Conservation (phyloP, 1,139 yeast genomes). For the Groenewaldozyma sp. region DNA sequence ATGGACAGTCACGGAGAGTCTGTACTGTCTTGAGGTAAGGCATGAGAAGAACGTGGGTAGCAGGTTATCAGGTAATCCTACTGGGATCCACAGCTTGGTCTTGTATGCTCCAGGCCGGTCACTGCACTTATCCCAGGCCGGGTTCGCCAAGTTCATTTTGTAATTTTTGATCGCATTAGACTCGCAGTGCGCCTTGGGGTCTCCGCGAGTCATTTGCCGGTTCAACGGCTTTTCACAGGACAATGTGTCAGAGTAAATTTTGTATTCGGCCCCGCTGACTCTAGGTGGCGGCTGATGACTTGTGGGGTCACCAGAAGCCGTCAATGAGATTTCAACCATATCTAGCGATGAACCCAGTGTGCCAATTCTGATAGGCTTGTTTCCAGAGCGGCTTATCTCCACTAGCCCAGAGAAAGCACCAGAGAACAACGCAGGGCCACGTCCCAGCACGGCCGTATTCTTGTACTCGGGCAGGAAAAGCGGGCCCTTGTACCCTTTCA, state of each 20-base stretch:
- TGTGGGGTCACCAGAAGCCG: not conserved
- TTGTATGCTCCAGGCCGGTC: not conserved
- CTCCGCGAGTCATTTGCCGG: not conserved
- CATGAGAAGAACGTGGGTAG: conserved; percentile 22
- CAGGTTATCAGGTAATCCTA: conserved; percentile 12
- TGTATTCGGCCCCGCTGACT: conserved; percentile 8
- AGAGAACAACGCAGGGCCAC: not conserved
- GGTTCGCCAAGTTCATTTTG: conserved; percentile 10
- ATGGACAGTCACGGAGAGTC: conserved; percentile 13
- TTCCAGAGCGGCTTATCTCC: not conserved
- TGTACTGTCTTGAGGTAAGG: conserved; percentile 21
- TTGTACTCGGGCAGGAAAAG: not conserved
- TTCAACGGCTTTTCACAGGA: conserved; percentile 4
- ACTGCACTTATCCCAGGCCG: conserved; percentile 7
- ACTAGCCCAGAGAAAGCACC: not conserved
- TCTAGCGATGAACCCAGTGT: conserved; percentile 1
- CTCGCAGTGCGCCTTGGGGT: not conserved
- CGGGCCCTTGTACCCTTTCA: not conserved
- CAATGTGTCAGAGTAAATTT: conserved; percentile 9
- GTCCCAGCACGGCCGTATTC: not conserved
- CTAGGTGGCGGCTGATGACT: conserved; percentile 8
- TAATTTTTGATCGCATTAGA: conserved; percentile 7
- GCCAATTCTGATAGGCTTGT: not conserved
- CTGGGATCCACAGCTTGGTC: conserved; percentile 10
- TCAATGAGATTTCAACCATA: not conserved